Percentiles rank a stretch among this genome's conserved stretches.
Evolutionary conservation across 306 rosid species (phyloP).

Genomic region (Albizia julibrissin): DNA sequence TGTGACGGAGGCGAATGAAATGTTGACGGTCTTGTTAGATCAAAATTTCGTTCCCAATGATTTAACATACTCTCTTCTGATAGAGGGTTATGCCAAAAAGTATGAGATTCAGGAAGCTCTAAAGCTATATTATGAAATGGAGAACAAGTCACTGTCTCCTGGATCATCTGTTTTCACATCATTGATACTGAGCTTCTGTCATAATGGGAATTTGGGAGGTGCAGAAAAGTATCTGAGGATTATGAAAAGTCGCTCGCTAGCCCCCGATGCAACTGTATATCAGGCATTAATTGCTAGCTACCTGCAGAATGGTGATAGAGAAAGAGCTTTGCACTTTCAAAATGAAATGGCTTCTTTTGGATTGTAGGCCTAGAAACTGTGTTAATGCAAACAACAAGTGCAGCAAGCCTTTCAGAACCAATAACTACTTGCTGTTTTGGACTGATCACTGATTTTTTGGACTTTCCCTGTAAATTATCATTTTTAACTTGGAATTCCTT

Average conservation of each 20-base stretch:
- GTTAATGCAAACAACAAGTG: not conserved
- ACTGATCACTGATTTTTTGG: not conserved
- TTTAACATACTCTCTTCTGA: conserved; percentile 51
- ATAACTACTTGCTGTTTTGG: not conserved
- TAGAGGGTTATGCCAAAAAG: conserved; percentile 54
- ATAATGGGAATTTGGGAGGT: conserved; percentile 57
- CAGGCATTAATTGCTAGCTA: conserved; percentile 46
- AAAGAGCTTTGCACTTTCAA: conserved; percentile 43
- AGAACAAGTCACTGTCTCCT: conserved; percentile 53
- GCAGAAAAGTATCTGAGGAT: conserved; percentile 62
- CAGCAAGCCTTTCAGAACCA: conserved; percentile 16
- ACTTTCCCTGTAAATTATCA: not conserved
- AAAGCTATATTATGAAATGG: conserved; percentile 84
- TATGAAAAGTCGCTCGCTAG: conserved; percentile 59
- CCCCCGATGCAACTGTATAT: conserved; percentile 41
- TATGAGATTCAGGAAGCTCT: conserved; percentile 50
- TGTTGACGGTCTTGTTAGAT: conserved; percentile 64
- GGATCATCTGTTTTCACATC: conserved; percentile 51
- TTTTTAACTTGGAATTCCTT: not conserved
- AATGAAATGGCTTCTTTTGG: conserved; percentile 49
- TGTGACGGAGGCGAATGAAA: conserved; percentile 48
- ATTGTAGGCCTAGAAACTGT: conserved; percentile 26
- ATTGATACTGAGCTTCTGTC: conserved; percentile 54
- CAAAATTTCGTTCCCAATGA: conserved; percentile 64
- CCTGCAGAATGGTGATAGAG: conserved; percentile 44